Evolutionary conservation across 306 rosid species (phyloP).

Genomic region (Sicyos edulis): DNA sequence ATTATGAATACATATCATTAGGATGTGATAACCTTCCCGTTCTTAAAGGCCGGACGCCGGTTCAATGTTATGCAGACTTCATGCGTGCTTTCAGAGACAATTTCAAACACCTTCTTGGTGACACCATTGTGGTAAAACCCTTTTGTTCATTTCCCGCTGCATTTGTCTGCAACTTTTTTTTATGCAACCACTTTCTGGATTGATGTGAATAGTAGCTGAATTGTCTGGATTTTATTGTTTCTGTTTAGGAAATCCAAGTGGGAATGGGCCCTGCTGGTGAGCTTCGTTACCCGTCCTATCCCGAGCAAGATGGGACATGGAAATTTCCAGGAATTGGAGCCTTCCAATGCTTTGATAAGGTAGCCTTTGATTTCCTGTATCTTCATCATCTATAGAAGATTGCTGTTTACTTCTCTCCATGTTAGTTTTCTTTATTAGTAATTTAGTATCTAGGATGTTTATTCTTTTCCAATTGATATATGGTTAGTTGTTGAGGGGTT

Average conservation of each 20-base stretch:
- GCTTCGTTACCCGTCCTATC: conserved; percentile 93
- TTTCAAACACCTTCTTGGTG: conserved; percentile 75
- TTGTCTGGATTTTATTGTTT: not conserved
- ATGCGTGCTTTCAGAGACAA: conserved; percentile 82
- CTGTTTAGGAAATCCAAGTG: conserved; percentile 85
- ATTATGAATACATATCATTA: conserved; percentile 72
- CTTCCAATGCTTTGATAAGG: conserved; percentile 96
- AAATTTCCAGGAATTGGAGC: conserved; percentile 54
- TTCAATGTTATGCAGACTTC: conserved; percentile 88
- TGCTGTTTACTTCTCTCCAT: not conserved
- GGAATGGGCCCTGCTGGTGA: conserved; percentile 99
- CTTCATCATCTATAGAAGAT: not conserved
- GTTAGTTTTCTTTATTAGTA: not conserved
- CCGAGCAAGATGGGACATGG: conserved; percentile 91
- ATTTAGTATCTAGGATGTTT: not conserved
- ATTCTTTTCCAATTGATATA: not conserved
- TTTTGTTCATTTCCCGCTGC: no score
- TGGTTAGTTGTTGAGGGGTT: not conserved
- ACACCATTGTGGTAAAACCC: conserved; percentile 74
- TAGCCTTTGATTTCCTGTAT: conserved; percentile 15
- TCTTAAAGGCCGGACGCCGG: conserved; percentile 87
- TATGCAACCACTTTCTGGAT: no score
- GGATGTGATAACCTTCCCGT: conserved; percentile 80
- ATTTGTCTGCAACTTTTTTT: no score
- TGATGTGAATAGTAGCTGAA: no score